These are phyloP conservation scores for Sarcocystis neurona DNA, from an alignment of 169 alveolate species.

Conservation along the genomic window DNA sequence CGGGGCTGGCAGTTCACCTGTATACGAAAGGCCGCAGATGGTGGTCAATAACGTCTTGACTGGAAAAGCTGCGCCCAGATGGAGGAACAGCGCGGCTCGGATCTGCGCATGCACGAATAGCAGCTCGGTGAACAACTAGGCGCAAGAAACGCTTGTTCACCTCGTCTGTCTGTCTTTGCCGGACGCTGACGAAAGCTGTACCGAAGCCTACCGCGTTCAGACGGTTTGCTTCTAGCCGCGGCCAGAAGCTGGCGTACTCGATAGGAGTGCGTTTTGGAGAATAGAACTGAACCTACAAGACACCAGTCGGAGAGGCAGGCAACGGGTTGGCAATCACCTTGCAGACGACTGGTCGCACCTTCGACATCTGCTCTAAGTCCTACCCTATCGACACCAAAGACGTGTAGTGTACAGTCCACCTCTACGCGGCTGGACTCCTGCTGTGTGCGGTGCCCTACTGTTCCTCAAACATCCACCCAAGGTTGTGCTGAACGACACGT, in stretches of 20 bases:
- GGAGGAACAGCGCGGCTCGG: constrained; percentile 22
- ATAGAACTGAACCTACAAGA: not conserved
- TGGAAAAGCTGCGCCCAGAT: not conserved
- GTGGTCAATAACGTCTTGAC: not conserved
- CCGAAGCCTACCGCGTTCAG: not conserved
- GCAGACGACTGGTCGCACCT: too few relatives aligned
- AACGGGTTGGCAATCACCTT: too few relatives aligned
- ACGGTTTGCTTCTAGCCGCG: not conserved
- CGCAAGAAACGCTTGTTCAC: too few relatives aligned
- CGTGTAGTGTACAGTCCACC: too few relatives aligned
- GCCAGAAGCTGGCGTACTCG: not conserved
- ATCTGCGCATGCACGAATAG: not conserved
- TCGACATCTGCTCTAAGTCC: too few relatives aligned
- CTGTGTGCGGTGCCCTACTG: too few relatives aligned
- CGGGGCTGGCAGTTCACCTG: not conserved
- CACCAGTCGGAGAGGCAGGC: too few relatives aligned
- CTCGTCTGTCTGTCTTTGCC: not conserved
- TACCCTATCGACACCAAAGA: too few relatives aligned
- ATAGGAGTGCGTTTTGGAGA: not conserved
- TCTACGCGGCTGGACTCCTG: too few relatives aligned
- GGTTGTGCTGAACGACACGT: not conserved
- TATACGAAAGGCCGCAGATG: constrained; percentile 18
- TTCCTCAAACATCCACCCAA: too few relatives aligned
- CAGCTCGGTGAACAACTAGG: too few relatives aligned
- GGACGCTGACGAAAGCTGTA: not conserved